Percentiles rank a stretch among this genome's conserved stretches.
Evolutionary conservation across 495 filamentous ascomycete genomes (phyloP).

Genomic region (Penicillium goetzii): DNA sequence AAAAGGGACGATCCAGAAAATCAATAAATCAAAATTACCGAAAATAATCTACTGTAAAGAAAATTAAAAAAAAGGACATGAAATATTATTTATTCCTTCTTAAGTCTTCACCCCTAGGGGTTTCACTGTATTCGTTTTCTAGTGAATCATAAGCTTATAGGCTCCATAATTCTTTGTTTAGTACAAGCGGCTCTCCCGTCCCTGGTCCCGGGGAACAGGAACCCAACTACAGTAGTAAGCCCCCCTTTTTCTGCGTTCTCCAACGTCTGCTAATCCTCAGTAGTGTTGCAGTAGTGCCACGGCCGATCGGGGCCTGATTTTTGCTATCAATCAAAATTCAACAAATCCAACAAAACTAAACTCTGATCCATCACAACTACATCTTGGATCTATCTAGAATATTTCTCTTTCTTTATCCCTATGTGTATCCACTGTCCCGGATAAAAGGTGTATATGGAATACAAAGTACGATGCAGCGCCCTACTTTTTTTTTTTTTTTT

Average conservation of each 20-base stretch:
- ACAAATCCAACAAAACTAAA: neutral
- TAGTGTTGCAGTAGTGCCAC: constrained; percentile 25
- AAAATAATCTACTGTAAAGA: neutral
- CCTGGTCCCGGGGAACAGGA: constrained; percentile 40
- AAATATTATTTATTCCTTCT: neutral
- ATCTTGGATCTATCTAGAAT: constrained; percentile 22
- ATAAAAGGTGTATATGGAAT: neutral
- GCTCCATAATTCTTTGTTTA: constrained; percentile 32
- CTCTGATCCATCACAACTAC: constrained; percentile 30
- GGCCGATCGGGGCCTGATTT: constrained; percentile 19
- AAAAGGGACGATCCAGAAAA: constrained; percentile 17
- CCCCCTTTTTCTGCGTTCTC: constrained; percentile 25
- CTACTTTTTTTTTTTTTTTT: neutral
- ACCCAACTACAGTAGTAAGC: constrained; percentile 26
- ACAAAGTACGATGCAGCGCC: constrained; percentile 20
- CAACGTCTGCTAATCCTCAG: constrained; percentile 30
- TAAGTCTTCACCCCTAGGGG: neutral
- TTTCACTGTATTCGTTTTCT: neutral
- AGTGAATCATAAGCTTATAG: constrained; percentile 17
- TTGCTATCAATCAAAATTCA: constrained; percentile 17
- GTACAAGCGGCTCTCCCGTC: constrained; percentile 43
- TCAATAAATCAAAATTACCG: constrained; percentile 16
- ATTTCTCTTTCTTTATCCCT: neutral
- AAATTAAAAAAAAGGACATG: constrained; percentile 6
- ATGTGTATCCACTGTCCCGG: neutral